Conservation (phyloP, 176 grass and related monocot genomes). For the Rhipidocladum racemiflorum region DNA sequence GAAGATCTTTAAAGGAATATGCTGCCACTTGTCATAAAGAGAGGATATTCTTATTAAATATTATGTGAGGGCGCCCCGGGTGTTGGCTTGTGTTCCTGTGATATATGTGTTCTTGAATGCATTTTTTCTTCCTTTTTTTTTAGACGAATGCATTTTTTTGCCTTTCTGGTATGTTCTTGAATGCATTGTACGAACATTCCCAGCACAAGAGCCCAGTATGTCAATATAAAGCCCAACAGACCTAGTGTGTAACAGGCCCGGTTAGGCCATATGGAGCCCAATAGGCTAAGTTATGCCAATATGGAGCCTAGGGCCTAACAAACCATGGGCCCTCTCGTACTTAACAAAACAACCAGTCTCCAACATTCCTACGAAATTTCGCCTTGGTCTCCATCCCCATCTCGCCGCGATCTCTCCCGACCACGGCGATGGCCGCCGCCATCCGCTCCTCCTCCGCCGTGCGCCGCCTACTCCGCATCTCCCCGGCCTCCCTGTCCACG, state of each 20-base stretch:
- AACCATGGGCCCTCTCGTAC: not conserved
- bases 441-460: constrained; percentile 48
- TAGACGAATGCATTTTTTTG: no score
- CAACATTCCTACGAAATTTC: not conserved
- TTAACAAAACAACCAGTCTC: not conserved
- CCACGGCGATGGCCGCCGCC: constrained; percentile 56
- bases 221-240: no score
- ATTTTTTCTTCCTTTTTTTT: no score
- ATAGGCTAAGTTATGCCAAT: not conserved
- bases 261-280: not conserved
- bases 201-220: not conserved
- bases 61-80: no score
- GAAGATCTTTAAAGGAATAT: no score
- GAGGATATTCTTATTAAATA: no score
- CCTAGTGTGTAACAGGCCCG: no score
- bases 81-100: no score
- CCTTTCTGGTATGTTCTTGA: not conserved
- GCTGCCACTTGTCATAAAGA: no score
- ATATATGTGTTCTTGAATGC: no score
- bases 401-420: constrained; percentile 29
- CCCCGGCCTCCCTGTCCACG: constrained; percentile 18
- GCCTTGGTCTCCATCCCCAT: not conserved
- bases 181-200: not conserved
- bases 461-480: constrained; percentile 39
- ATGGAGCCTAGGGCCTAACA: not conserved